A percentile compares a stretch with the other conserved stretches of the same genome.
Conservation (phyloP, 768 basidiomycete genomes). For the Boletus patriciae region DNA sequence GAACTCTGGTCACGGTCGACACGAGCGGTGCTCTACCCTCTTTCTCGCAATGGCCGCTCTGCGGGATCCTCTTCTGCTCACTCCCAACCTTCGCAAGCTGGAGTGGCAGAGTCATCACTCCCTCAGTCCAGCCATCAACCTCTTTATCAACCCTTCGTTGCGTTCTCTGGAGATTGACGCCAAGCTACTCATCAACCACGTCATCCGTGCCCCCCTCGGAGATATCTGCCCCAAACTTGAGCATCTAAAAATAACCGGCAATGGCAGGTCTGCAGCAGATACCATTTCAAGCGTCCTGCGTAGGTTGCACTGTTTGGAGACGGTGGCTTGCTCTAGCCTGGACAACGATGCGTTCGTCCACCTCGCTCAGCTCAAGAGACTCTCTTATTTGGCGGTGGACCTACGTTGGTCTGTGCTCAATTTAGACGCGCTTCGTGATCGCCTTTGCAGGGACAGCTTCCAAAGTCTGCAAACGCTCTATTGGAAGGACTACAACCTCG, state of each 20-base stretch:
- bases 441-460: constrained; percentile 13
- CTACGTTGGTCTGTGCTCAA: constrained; percentile 25
- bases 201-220: constrained; percentile 13
- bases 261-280: constrained; percentile 14
- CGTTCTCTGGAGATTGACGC: constrained; percentile 25
- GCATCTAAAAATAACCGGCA: constrained; percentile 24
- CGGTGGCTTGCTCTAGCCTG: constrained; percentile 18
- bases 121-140: constrained; percentile 13
- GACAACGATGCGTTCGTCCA: constrained; percentile 25
- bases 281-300: constrained; percentile 18
- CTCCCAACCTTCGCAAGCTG: constrained; percentile 23
- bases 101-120: constrained; percentile 12
- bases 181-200: constrained; percentile 13
- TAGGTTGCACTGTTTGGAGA: constrained; percentile 13
- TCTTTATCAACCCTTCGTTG: constrained; percentile 22
- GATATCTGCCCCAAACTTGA: constrained; percentile 16
- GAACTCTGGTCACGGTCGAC: not conserved
- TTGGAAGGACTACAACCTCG: constrained; percentile 26
- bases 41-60: constrained; percentile 17
- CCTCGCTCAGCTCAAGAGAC: constrained; percentile 21
- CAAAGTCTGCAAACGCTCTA: constrained; percentile 13
- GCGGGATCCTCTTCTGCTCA: constrained; percentile 21
- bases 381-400: constrained; percentile 21
- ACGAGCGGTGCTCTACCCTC: constrained; percentile 1
- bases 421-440: constrained; percentile 13